A percentile compares a stretch with the other conserved stretches of the same genome.
phyloP scores from a whole-genome alignment of 2,329 filamentous ascomycete species.

The Aureobasidium vineae region DNA sequence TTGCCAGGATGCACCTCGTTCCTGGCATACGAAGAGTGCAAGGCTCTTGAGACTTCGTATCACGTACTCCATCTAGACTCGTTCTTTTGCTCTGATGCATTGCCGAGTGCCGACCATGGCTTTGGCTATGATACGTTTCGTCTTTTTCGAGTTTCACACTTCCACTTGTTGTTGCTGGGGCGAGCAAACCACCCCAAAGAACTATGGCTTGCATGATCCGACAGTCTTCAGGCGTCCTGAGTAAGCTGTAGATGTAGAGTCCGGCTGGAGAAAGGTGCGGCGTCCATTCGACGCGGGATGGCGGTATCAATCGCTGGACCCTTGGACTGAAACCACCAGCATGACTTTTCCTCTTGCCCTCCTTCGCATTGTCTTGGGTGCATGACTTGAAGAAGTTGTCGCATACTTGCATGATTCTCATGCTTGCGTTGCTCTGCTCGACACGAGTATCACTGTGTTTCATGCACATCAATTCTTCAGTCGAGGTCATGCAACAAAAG shows the following conservation, averaged over 20 bases:
- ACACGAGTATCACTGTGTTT: constrained; percentile 4
- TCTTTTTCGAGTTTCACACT: constrained; percentile 8
- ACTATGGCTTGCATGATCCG: constrained; percentile 4
- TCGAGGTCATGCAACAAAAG: background rate
- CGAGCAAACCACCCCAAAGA: constrained; percentile 1
- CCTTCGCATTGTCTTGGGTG: background rate
- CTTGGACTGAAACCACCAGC: constrained; percentile 3
- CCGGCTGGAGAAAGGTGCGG: constrained; percentile 20
- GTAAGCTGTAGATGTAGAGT: constrained; percentile 5
- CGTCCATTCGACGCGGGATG: constrained; percentile 9
- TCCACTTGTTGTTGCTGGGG: constrained; percentile 2
- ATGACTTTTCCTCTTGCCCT: background rate
- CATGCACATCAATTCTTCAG: background rate
- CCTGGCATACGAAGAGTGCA: constrained; percentile 1
- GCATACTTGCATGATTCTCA: background rate
- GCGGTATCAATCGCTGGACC: background rate
- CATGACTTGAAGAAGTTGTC: background rate
- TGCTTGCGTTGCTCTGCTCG: background rate
- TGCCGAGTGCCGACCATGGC: background rate
- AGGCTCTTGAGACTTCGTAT: background rate
- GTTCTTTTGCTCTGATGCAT: background rate
- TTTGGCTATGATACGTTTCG: background rate
- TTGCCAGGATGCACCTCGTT: background rate
- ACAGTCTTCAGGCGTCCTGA: constrained; percentile 6
- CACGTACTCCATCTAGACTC: background rate